phyloP scores from a whole-genome alignment of 1,139 yeast species.

The Taphrina confusa region DNA sequence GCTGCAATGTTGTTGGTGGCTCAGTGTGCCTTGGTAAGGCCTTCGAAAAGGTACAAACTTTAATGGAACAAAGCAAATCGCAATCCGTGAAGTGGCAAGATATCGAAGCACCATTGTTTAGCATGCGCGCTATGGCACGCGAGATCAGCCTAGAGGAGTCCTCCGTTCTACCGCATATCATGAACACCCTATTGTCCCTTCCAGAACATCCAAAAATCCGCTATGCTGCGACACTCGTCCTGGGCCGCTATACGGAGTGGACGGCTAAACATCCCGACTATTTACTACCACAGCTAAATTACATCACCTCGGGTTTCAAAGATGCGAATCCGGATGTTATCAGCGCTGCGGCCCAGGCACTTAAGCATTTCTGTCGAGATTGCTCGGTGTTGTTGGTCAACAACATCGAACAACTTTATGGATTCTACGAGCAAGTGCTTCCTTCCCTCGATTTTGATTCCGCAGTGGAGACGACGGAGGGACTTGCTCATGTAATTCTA shows the following conservation, averaged over 20 bases:
- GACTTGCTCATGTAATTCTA: conserved; percentile 78
- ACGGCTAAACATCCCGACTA: conserved; percentile 80
- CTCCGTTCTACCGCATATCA: conserved; percentile 70
- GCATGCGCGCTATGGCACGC: conserved; percentile 92
- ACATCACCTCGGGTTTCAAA: conserved; percentile 77
- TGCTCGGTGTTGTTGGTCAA: conserved; percentile 69
- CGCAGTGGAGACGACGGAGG: conserved; percentile 79
- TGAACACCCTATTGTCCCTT: conserved; percentile 66
- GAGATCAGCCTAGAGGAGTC: conserved; percentile 74
- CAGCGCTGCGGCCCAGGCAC: conserved; percentile 88
- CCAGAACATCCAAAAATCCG: conserved; percentile 87
- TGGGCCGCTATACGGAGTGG: conserved; percentile 96
- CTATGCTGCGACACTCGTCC: conserved; percentile 87
- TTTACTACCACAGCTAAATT: conserved; percentile 78
- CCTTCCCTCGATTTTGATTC: conserved; percentile 64
- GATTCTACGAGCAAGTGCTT: conserved; percentile 68
- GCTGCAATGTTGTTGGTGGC: conserved; percentile 87
- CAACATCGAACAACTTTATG: conserved; percentile 73
- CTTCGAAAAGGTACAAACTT: conserved; percentile 53
- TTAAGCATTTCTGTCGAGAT: conserved; percentile 93
- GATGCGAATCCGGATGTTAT: conserved; percentile 57
- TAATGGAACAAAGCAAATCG: conserved; percentile 46
- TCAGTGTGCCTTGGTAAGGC: conserved; percentile 65
- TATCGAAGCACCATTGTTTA: conserved; percentile 85
- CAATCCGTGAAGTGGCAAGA: conserved; percentile 67